These are phyloP conservation scores for Bacterosira constricta DNA, from an alignment of 108 stramenopile genomes.

Conservation along the genomic window DNA sequence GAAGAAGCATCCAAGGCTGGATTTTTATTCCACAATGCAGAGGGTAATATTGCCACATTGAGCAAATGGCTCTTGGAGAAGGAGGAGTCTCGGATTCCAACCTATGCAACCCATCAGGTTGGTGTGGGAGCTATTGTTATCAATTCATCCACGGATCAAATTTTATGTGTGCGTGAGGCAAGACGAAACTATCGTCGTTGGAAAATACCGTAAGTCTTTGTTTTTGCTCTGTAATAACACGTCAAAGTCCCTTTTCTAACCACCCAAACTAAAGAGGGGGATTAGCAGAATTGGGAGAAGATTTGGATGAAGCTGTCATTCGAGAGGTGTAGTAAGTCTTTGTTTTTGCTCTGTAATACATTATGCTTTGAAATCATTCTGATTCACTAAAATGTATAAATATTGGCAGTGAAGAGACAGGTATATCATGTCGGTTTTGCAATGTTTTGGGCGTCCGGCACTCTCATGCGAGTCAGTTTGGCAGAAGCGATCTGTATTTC, in stretches of 20 bases:
- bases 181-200: slow-evolving; percentile 77
- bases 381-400: too few species aligned
- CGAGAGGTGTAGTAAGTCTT: slow-evolving; percentile 65
- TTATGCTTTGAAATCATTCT: neutral
- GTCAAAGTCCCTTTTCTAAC: too few species aligned
- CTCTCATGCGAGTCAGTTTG: slow-evolving; percentile 73
- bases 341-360: neutral
- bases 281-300: slow-evolving; percentile 79
- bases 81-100: slow-evolving; percentile 61
- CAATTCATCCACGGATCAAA: slow-evolving; percentile 58
- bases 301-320: slow-evolving; percentile 70
- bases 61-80: slow-evolving; percentile 60
- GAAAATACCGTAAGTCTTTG: slow-evolving; percentile 66
- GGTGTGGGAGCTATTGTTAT: slow-evolving; percentile 80
- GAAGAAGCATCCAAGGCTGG: slow-evolving; percentile 52
- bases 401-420: slow-evolving; percentile 77
- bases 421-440: slow-evolving; percentile 63
- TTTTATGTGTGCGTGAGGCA: slow-evolving; percentile 77
- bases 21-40: slow-evolving; percentile 68
- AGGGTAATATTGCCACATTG: slow-evolving; percentile 55
- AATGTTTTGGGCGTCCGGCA: slow-evolving; percentile 84
- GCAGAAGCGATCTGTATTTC: slow-evolving; percentile 79
- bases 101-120: slow-evolving; percentile 74
- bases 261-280: too few species aligned
- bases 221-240: neutral